Percentiles rank a stretch among this genome's conserved stretches.
Conservation (phyloP, 2,329 filamentous ascomycete genomes). For the Aspergillus pseudotamarii region DNA sequence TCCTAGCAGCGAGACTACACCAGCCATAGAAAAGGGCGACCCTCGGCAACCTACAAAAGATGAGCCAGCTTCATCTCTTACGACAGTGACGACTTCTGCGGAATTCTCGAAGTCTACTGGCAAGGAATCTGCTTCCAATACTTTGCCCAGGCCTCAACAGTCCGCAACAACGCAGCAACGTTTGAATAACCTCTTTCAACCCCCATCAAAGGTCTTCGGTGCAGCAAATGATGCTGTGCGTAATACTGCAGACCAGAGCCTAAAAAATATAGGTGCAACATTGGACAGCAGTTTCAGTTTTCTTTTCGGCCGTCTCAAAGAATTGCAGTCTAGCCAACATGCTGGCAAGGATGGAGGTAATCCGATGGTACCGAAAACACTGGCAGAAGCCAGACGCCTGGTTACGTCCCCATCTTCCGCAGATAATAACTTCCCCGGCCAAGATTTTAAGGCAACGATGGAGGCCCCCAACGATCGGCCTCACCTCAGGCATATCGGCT, state of each 20-base stretch:
- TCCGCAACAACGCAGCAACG: conserved; percentile 62
- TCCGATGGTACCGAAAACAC: conserved; percentile 74
- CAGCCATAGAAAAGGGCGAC: conserved; percentile 28
- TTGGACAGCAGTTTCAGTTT: conserved; percentile 93
- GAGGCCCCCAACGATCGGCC: conserved; percentile 39
- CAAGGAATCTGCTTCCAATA: conserved; percentile 36
- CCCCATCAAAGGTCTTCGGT: conserved; percentile 77
- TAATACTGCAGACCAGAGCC: conserved; percentile 83
- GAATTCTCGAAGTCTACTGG: conserved; percentile 32
- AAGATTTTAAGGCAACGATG: conserved; percentile 57
- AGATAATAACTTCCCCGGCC: conserved; percentile 50
- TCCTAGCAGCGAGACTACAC: conserved; percentile 35
- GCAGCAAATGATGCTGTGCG: conserved; percentile 83
- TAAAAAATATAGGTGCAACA: conserved; percentile 89
- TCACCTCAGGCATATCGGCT: conserved; percentile 37
- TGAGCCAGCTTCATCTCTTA: conserved; percentile 29
- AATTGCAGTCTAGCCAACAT: conserved; percentile 57
- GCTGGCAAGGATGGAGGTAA: conserved; percentile 41
- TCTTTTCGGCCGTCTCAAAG: conserved; percentile 82
- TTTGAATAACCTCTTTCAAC: conserved; percentile 83
- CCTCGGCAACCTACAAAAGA: conserved; percentile 30
- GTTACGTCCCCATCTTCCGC: conserved; percentile 59
- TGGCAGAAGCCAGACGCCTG: conserved; percentile 89
- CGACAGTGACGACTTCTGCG: conserved; percentile 31
- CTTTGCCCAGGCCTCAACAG: conserved; percentile 34